phyloP scores from a whole-genome alignment of 2,329 filamentous ascomycete genomes.

The Diaporthe destruens region DNA sequence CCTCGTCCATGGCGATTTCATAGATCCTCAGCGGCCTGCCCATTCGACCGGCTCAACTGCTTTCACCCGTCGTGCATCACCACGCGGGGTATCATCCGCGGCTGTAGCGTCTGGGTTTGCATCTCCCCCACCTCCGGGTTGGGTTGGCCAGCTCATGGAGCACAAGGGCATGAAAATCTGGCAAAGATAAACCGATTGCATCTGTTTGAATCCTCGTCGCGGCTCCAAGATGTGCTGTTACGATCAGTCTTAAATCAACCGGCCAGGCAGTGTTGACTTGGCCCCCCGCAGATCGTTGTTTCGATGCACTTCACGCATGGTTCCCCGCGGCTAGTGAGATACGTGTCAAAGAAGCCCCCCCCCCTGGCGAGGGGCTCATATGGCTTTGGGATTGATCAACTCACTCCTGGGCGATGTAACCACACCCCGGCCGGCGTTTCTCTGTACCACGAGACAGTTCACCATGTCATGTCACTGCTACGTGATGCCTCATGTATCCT shows the following conservation, averaged over 20 bases:
- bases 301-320: neutral
- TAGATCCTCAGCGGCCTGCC: neutral
- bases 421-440: neutral
- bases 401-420: neutral
- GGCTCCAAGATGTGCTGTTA: neutral
- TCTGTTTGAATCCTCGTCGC: neutral
- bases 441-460: neutral
- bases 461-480: slow-evolving; percentile 10
- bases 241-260: neutral
- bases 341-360: neutral
- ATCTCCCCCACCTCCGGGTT: too few relatives aligned
- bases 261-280: neutral
- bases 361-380: neutral
- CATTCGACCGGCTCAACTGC: neutral
- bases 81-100: neutral
- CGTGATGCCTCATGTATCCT: neutral
- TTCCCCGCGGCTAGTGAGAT: neutral
- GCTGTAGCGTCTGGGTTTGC: neutral
- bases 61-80: neutral
- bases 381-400: neutral
- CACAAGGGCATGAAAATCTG: neutral
- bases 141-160: neutral
- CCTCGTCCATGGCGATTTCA: neutral
- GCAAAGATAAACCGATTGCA: neutral
- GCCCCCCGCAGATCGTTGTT: neutral